Evolutionary conservation across 495 filamentous ascomycete species (phyloP).

Genomic region (Tuber umbilicatum): DNA sequence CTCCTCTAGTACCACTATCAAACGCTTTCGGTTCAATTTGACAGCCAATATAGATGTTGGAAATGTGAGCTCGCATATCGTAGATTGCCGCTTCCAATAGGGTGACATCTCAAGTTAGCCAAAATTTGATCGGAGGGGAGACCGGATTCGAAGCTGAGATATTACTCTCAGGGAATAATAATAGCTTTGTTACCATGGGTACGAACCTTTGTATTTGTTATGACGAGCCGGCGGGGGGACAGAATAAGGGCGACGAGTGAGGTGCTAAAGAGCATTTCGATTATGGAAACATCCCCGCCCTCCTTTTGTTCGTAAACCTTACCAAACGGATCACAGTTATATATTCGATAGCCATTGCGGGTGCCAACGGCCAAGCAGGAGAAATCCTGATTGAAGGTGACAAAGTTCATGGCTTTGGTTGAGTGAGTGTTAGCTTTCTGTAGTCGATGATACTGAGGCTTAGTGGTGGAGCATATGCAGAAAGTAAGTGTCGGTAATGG

Average conservation of each 20-base stretch:
- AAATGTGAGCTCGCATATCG: conserved; percentile 98
- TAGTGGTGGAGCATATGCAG: conserved; percentile 7
- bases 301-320: conserved; percentile 90
- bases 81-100: conserved; percentile 65
- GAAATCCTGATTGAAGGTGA: conserved; percentile 99
- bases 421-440: conserved; percentile 1
- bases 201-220: conserved; percentile 92
- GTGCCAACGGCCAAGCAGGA: conserved; percentile 95
- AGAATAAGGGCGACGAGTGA: conserved; percentile 91
- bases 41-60: conserved; percentile 89
- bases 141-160: neutral
- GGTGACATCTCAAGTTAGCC: conserved; percentile 12
- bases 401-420: conserved; percentile 82
- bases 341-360: conserved; percentile 85
- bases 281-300: conserved; percentile 74
- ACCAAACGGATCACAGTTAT: conserved; percentile 88
- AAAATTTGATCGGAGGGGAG: conserved; percentile 1
- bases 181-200: conserved; percentile 8
- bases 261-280: conserved; percentile 99
- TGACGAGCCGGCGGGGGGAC: conserved; percentile 81
- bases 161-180: conserved; percentile 7
- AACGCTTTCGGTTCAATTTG: conserved; percentile 83
- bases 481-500: neutral
- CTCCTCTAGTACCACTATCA: conserved; percentile 87
- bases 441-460: conserved; percentile 5